These are phyloP conservation scores for Cyclotella cryptica DNA, from an alignment of 108 stramenopile genomes.

Conservation along the genomic window DNA sequence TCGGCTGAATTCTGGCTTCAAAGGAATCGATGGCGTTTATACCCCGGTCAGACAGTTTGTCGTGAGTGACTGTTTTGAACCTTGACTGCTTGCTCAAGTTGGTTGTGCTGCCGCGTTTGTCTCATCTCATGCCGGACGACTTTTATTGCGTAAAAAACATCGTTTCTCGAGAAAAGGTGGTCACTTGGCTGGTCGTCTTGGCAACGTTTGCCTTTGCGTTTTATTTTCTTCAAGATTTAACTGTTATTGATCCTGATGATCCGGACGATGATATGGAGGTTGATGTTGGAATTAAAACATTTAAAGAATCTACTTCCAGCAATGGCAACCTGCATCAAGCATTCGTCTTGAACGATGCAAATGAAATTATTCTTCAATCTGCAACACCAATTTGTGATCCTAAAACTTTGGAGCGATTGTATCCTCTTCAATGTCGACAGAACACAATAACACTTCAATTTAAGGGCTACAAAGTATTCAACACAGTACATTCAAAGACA, in stretches of 20 bases:
- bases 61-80: conserved; percentile 7
- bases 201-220: conserved; percentile 34
- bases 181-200: conserved; percentile 37
- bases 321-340: not conserved
- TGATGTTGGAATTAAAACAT: not conserved
- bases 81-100: not conserved
- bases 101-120: not conserved
- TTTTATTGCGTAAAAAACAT: not conserved
- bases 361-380: not conserved
- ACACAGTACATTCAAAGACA: not conserved
- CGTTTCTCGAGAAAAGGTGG: conserved; percentile 11
- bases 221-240: conserved; percentile 38
- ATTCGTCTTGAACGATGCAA: not conserved
- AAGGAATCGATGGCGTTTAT: conserved; percentile 27
- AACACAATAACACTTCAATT: not conserved
- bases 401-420: conserved; percentile 15
- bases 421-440: conserved; percentile 23
- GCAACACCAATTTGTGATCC: conserved; percentile 29
- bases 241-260: conserved; percentile 43
- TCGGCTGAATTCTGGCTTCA: not conserved
- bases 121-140: not conserved
- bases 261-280: conserved; percentile 24
- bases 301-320: not conserved
- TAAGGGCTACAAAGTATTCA: conserved; percentile 5
- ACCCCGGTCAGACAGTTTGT: conserved; percentile 48